These are phyloP conservation scores for Aspergillus haitiensis DNA, from an alignment of 495 filamentous ascomycete genomes.

Conservation along the genomic window DNA sequence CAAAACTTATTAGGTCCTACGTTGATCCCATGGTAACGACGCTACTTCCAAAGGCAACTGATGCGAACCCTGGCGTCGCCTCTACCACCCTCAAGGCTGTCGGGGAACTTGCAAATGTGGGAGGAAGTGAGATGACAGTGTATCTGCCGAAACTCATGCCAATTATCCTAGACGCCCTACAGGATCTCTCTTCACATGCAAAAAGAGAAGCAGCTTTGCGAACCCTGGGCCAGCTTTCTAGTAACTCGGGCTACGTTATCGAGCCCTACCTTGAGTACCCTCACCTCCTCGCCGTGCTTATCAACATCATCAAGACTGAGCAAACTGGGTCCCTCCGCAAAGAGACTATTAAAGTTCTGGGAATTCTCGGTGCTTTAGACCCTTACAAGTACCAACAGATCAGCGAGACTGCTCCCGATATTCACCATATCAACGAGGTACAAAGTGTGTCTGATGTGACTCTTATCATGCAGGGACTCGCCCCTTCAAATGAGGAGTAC, in stretches of 20 bases:
- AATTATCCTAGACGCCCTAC: slow-evolving; percentile 86
- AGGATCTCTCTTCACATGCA: slow-evolving; percentile 83
- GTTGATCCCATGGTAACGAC: slow-evolving; percentile 92
- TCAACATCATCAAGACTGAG: slow-evolving; percentile 91
- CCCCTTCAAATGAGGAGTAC: slow-evolving; percentile 95
- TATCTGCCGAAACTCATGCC: slow-evolving; percentile 92
- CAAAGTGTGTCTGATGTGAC: slow-evolving; percentile 86
- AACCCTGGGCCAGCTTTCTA: slow-evolving; percentile 87
- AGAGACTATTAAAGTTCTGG: slow-evolving; percentile 93
- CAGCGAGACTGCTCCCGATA: slow-evolving; percentile 48
- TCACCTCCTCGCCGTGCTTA: slow-evolving; percentile 83
- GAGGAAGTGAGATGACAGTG: slow-evolving; percentile 82
- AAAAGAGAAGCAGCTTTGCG: slow-evolving; percentile 90
- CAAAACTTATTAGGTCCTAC: slow-evolving; percentile 88
- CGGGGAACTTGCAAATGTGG: slow-evolving; percentile 88
- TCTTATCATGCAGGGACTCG: slow-evolving; percentile 96
- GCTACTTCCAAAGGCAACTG: slow-evolving; percentile 82
- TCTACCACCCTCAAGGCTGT: slow-evolving; percentile 91
- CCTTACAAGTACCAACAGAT: slow-evolving; percentile 88
- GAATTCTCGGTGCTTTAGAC: slow-evolving; percentile 92
- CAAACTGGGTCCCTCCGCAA: slow-evolving; percentile 78
- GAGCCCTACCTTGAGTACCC: slow-evolving; percentile 94
- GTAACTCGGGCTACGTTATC: slow-evolving; percentile 96
- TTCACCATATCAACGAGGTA: slow-evolving; percentile 54
- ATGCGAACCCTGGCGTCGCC: slow-evolving; percentile 80